These are phyloP conservation scores for Diplotaxis tenuifolia DNA, from an alignment of 345 rosid genomes.

Conservation along the genomic window DNA sequence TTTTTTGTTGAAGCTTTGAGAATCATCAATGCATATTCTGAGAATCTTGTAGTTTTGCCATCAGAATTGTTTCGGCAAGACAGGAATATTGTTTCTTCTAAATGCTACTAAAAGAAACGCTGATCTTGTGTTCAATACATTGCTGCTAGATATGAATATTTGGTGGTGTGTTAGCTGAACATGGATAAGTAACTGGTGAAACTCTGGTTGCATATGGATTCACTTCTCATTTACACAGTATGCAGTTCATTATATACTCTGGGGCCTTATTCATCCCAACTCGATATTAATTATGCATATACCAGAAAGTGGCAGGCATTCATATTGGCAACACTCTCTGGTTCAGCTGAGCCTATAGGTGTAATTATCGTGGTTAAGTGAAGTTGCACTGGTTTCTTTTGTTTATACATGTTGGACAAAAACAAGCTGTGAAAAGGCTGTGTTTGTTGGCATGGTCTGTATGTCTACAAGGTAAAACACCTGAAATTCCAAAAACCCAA, in stretches of 20 bases:
- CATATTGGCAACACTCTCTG: conserved; percentile 89
- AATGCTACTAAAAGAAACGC: not conserved
- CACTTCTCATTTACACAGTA: not conserved
- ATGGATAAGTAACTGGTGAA: not conserved
- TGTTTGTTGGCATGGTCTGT: conserved; percentile 94
- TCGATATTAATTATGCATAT: conserved; percentile 27
- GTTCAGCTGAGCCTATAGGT: conserved; percentile 95
- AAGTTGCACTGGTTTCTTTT: conserved; percentile 31
- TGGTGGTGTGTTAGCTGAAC: not conserved
- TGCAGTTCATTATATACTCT: not conserved
- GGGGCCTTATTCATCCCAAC: conserved; percentile 11
- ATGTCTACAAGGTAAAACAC: conserved; percentile 84
- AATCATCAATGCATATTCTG: too few relatives aligned
- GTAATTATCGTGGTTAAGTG: conserved; percentile 92
- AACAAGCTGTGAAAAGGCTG: conserved; percentile 96
- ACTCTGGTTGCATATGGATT: not conserved
- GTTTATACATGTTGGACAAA: conserved; percentile 63
- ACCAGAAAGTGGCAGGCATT: conserved; percentile 98
- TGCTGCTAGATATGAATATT: not conserved
- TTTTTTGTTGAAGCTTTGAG: too few relatives aligned
- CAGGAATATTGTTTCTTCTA: not conserved
- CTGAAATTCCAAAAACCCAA: not conserved
- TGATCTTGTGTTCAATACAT: not conserved
- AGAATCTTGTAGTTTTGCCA: not conserved
- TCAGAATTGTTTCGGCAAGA: not conserved